Evolutionary conservation across 495 filamentous ascomycete genomes (phyloP).

Genomic region (Cudoniella acicularis): DNA sequence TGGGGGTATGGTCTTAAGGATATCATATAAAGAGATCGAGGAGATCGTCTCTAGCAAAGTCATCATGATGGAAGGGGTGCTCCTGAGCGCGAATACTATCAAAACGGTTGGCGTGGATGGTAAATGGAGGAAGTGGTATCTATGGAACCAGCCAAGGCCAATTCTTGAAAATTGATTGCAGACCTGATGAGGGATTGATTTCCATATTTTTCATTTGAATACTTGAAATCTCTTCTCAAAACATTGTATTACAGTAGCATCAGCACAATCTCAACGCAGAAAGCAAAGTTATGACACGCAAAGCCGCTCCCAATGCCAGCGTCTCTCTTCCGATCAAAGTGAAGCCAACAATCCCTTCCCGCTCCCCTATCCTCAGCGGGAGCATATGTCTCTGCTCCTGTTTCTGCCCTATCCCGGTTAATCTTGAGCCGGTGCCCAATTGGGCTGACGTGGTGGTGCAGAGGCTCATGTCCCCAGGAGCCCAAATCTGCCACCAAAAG

Average conservation of each 20-base stretch:
- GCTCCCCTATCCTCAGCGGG: neutral
- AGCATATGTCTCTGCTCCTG: too few relatives aligned
- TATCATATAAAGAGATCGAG: constrained; percentile 3
- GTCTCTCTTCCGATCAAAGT: neutral
- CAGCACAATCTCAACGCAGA: neutral
- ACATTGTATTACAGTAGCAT: neutral
- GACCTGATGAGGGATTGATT: neutral
- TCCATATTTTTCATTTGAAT: too few relatives aligned
- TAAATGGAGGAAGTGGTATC: neutral
- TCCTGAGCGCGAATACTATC: neutral
- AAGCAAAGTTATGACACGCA: neutral
- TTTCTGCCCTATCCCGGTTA: too few relatives aligned
- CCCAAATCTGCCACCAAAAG: too few relatives aligned
- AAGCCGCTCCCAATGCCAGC: neutral
- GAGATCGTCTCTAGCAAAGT: constrained; percentile 7
- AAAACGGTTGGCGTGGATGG: constrained; percentile 2
- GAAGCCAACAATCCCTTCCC: neutral
- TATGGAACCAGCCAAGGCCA: neutral
- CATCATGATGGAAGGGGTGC: neutral
- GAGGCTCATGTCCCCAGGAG: too few relatives aligned
- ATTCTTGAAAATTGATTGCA: neutral
- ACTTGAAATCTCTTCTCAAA: neutral
- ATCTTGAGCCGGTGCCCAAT: too few relatives aligned
- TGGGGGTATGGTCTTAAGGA: constrained; percentile 3
- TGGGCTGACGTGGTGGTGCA: too few relatives aligned